Percentiles rank a stretch among this genome's conserved stretches.
These are phyloP conservation scores for Linum lewisii DNA, from an alignment of 345 rosid species.

Conservation along the genomic window DNA sequence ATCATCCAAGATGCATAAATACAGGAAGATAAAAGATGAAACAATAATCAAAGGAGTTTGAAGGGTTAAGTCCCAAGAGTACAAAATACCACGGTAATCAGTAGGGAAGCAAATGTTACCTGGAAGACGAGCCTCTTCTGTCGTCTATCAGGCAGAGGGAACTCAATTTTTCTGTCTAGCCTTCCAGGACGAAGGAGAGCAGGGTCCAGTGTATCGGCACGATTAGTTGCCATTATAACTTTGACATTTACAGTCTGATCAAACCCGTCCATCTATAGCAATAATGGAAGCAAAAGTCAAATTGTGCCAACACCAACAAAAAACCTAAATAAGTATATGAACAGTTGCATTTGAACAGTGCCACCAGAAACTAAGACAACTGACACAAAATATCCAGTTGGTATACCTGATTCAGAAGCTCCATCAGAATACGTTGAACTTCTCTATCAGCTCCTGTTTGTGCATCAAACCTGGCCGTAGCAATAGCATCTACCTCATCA, in stretches of 20 bases:
- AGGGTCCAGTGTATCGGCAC: constrained; percentile 97
- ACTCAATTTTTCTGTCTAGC: constrained; percentile 91
- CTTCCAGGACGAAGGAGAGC: constrained; percentile 97
- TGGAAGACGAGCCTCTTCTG: constrained; percentile 99
- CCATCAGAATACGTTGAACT: constrained; percentile 96
- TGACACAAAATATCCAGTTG: background rate
- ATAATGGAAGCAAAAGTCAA: constrained; percentile 4
- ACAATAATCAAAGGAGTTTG: background rate
- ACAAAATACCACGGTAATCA: background rate
- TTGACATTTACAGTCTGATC: constrained; percentile 97
- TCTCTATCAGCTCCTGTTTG: constrained; percentile 99
- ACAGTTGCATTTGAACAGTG: background rate
- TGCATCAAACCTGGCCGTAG: constrained; percentile 99
- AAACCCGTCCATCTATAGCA: constrained; percentile 71
- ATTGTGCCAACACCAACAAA: constrained; percentile 8
- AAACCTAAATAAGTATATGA: background rate
- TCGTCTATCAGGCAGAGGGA: constrained; percentile 91
- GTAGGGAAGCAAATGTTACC: constrained; percentile 21
- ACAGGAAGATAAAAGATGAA: background rate
- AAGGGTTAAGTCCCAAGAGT: background rate
- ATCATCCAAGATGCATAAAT: background rate
- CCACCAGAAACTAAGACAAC: background rate
- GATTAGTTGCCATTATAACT: constrained; percentile 96
- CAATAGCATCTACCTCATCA: constrained; percentile 97
- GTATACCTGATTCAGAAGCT: constrained; percentile 88